A percentile compares a stretch with the other conserved stretches of the same genome.
Evolutionary conservation across 192 early-diverging fungal species (phyloP).

Genomic region (Phlyctochytrium bullatum): DNA sequence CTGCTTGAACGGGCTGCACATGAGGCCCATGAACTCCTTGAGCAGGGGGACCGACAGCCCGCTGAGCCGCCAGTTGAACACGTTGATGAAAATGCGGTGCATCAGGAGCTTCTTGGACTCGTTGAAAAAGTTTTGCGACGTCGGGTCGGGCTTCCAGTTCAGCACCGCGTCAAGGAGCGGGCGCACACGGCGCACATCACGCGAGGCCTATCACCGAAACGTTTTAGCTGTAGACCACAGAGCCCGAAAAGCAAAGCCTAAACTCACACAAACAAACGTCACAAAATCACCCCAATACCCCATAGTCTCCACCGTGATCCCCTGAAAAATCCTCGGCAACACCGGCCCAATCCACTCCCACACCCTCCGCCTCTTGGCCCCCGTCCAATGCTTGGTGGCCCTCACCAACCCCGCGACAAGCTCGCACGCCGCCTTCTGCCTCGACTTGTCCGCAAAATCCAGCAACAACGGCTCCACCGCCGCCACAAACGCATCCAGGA

Average conservation of each 20-base stretch:
- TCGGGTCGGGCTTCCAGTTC: conserved; percentile 63
- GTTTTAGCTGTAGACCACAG: not conserved
- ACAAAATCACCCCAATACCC: conserved; percentile 74
- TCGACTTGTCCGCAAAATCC: conserved; percentile 65
- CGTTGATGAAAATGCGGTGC: conserved; percentile 55
- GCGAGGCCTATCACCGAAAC: conserved; percentile 34
- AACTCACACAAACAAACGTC: conserved; percentile 48
- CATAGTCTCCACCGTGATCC: conserved; percentile 70
- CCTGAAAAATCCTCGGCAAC: conserved; percentile 57
- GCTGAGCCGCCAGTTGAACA: conserved; percentile 68
- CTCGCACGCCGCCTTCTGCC: conserved; percentile 81
- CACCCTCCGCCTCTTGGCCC: conserved; percentile 41
- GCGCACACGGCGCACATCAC: conserved; percentile 78
- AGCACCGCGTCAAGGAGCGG: conserved; percentile 73
- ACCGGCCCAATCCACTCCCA: conserved; percentile 73
- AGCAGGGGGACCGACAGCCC: conserved; percentile 38
- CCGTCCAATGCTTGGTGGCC: conserved; percentile 85
- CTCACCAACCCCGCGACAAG: conserved; percentile 76
- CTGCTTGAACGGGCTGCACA: conserved; percentile 86
- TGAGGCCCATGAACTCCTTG: conserved; percentile 49
- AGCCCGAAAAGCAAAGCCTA: conserved; percentile 4
- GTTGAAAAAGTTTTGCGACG: conserved; percentile 76
- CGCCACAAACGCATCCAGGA: conserved; percentile 55
- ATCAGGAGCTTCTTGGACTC: conserved; percentile 81
- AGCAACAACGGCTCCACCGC: conserved; percentile 49